These are phyloP conservation scores for Mycena maculata DNA, from an alignment of 768 basidiomycete species.

Conservation along the genomic window DNA sequence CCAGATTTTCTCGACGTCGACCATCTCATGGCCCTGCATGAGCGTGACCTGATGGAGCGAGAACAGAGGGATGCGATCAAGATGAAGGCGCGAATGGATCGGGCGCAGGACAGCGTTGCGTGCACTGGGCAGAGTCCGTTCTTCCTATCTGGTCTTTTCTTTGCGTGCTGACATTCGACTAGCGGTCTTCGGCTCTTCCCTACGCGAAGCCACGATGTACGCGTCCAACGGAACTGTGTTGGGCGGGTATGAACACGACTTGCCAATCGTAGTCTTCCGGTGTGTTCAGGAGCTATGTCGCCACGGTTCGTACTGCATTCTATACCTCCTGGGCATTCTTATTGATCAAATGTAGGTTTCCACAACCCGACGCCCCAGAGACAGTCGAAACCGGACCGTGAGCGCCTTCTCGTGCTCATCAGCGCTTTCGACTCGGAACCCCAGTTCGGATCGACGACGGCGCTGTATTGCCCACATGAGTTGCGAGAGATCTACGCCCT, in stretches of 20 bases:
- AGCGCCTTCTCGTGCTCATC: conserved; percentile 51
- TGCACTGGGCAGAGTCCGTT: conserved; percentile 27
- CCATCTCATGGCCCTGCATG: conserved; percentile 40
- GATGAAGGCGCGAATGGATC: conserved; percentile 24
- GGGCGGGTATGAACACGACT: conserved; percentile 49
- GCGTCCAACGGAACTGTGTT: conserved; percentile 48
- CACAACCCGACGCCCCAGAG: neutral
- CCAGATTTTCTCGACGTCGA: conserved; percentile 38
- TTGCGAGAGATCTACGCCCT: conserved; percentile 55
- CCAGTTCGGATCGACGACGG: conserved; percentile 43
- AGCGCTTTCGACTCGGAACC: conserved; percentile 49
- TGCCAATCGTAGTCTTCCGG: conserved; percentile 54
- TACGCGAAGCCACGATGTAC: conserved; percentile 49
- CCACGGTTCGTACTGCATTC: conserved; percentile 41
- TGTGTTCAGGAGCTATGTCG: conserved; percentile 58
- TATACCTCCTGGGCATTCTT: neutral
- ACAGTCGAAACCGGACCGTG: conserved; percentile 42
- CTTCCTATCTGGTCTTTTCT: neutral
- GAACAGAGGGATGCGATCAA: conserved; percentile 35
- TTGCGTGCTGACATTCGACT: neutral
- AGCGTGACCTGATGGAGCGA: conserved; percentile 42
- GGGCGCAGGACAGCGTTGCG: conserved; percentile 11
- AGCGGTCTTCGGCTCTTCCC: conserved; percentile 51
- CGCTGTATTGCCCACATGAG: conserved; percentile 49
- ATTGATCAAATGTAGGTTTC: conserved; percentile 17